Evolutionary conservation across 306 rosid species (phyloP).

Genomic region (Cicer cuneatum): DNA sequence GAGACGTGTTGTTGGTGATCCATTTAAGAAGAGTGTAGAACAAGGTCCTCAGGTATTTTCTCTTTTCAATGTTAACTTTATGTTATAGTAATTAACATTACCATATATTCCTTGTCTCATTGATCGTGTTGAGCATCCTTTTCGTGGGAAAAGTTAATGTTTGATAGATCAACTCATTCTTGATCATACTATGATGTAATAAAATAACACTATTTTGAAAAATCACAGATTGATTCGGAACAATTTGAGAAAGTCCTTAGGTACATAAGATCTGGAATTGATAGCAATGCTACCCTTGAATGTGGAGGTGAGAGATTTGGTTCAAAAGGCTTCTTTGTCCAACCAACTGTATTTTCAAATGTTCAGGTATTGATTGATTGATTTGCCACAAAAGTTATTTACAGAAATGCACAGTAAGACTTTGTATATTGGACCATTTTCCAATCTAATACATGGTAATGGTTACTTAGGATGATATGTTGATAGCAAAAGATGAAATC

Average conservation of each 20-base stretch:
- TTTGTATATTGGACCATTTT: constrained; percentile 21
- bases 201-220: constrained; percentile 26
- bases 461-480: constrained; percentile 73
- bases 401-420: constrained; percentile 1
- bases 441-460: constrained; percentile 38
- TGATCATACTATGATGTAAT: constrained; percentile 16
- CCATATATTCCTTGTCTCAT: not conserved
- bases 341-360: constrained; percentile 97
- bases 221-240: constrained; percentile 68
- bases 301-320: constrained; percentile 90
- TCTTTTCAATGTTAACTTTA: not conserved
- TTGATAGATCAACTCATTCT: constrained; percentile 24
- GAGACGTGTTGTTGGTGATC: constrained; percentile 88
- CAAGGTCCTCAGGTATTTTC: constrained; percentile 94
- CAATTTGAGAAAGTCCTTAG: constrained; percentile 79
- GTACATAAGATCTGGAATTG: constrained; percentile 78
- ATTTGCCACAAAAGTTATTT: not conserved
- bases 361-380: constrained; percentile 63
- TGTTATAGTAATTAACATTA: not conserved
- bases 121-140: not conserved
- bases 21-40: constrained; percentile 87
- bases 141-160: not conserved
- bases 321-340: constrained; percentile 78
- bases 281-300: constrained; percentile 79
- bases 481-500: constrained; percentile 93